Evolutionary conservation across 2,329 filamentous ascomycete genomes (phyloP).

Genomic region (Fusarium piperis): DNA sequence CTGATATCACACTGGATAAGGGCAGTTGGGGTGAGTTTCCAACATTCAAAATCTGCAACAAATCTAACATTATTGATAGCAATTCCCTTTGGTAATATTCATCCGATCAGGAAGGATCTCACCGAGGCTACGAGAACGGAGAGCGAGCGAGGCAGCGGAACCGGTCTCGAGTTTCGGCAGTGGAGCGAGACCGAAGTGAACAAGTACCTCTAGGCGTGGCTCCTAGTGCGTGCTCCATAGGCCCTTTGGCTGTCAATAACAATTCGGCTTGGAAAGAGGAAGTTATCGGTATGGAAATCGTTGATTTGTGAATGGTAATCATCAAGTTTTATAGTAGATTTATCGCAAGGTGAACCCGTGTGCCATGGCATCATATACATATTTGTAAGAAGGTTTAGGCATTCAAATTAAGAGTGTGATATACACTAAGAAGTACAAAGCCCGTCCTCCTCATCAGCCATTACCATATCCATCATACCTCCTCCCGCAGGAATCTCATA

Average conservation of each 20-base stretch:
- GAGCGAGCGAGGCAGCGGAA: not conserved
- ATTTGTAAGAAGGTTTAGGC: not conserved
- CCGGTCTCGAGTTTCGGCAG: not conserved
- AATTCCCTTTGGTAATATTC: not conserved
- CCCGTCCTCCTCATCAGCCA: not conserved
- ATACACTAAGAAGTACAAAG: not conserved
- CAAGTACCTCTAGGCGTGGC: not conserved
- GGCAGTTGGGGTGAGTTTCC: not conserved
- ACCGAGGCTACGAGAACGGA: not conserved
- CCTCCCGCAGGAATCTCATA: not conserved
- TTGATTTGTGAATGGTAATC: not conserved
- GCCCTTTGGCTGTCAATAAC: not conserved
- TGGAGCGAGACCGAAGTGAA: not conserved
- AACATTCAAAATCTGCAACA: no score
- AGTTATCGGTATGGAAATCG: not conserved
- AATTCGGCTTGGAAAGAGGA: not conserved
- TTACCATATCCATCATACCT: not conserved
- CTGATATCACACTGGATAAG: constrained; percentile 40
- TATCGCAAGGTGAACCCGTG: not conserved
- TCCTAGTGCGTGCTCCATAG: not conserved
- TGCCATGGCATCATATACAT: not conserved
- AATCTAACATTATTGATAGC: not conserved
- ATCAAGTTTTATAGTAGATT: not conserved
- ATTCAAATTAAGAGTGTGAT: not conserved
- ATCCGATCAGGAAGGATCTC: not conserved